Evolutionary conservation across 352 stramenopile species (phyloP), one percentile per base, ranked within the genome.

Genomic region (Plasmopara halstedii): DNA sequence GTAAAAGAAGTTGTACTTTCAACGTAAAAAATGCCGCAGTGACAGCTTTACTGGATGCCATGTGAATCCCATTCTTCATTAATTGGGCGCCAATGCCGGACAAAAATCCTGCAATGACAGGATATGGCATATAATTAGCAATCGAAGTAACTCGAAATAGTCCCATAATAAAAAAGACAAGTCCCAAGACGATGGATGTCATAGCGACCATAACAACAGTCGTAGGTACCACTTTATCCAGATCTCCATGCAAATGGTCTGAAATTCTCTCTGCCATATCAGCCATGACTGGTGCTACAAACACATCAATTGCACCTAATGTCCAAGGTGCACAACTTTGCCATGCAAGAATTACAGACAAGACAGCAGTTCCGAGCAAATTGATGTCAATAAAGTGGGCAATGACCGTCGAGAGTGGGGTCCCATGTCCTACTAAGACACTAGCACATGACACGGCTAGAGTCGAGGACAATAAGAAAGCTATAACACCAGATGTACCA

Each of bases 331-430:
- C 79, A 5, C 57, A 50, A 41, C 79, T 91, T 53, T 85, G 63
- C 79, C 79, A 91, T 0, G 75, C 73, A 26, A 91, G 56, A 20
- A 86, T 64, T 23, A 85, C 53, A n/a, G 59, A 85, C 18, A 91
- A 55, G 18, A 87, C 41, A 0, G 75, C 76, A 0, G 80, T 88
- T 7, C 80, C 77, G 6, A 91, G 43, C 33, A 91, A 58, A 50
- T 91, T 87, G 61, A 88, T 88, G 64, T 91, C 80, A 35, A 91
- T 91, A 23, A 86, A 86, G 21, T 82, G 71, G 3, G 80, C 76
- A 37, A 88, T 77, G 43, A 83, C 73, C 1, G 59, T 55, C 9
- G 69, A 42, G 4, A 91, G 53, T 14, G 73, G 74, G 23, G 72
- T 82, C 7, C 56, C 71, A 27, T 86, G 74, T 4, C 80, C 80